Percentiles rank a stretch among this genome's conserved stretches.
These are phyloP conservation scores for Karstenula rhodostoma DNA, from an alignment of 2,329 filamentous ascomycete genomes.

Conservation along the genomic window DNA sequence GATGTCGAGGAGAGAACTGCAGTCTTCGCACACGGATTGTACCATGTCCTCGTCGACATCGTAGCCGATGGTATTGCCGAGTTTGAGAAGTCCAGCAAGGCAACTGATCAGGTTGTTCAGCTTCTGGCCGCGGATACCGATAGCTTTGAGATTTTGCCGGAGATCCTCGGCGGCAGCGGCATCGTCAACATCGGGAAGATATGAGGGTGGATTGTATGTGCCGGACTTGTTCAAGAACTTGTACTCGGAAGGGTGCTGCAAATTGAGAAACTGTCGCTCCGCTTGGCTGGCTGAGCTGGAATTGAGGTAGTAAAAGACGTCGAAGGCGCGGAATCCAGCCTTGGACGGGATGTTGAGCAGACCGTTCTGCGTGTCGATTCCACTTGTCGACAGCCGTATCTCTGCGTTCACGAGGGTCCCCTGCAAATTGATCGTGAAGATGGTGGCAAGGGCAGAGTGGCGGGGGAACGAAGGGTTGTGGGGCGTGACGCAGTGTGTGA, in stretches of 20 bases:
- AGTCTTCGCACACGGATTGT: conserved; percentile 89
- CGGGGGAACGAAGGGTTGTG: conserved; percentile 85
- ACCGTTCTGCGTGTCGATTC: conserved; percentile 83
- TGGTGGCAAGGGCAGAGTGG: conserved; percentile 81
- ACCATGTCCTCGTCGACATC: conserved; percentile 83
- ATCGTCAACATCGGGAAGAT: conserved; percentile 92
- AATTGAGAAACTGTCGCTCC: conserved; percentile 85
- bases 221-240: conserved; percentile 80
- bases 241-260: conserved; percentile 81
- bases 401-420: conserved; percentile 80
- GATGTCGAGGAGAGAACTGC: conserved; percentile 82
- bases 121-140: conserved; percentile 88
- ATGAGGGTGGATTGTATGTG: conserved; percentile 85
- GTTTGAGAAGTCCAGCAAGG: conserved; percentile 85
- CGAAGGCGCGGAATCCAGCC: conserved; percentile 87
- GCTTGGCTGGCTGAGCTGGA: conserved; percentile 89
- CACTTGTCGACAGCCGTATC: conserved; percentile 82
- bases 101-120: conserved; percentile 86
- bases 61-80: conserved; percentile 90
- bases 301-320: conserved; percentile 96
- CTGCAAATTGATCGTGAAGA: conserved; percentile 80
- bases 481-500: conserved; percentile 86
- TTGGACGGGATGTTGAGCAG: conserved; percentile 82
- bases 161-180: conserved; percentile 93
- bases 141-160: conserved; percentile 81